Base-by-base conservation (phyloP, 1,284 basidiomycete genomes). In the Moniliophthora roreri region DNA sequence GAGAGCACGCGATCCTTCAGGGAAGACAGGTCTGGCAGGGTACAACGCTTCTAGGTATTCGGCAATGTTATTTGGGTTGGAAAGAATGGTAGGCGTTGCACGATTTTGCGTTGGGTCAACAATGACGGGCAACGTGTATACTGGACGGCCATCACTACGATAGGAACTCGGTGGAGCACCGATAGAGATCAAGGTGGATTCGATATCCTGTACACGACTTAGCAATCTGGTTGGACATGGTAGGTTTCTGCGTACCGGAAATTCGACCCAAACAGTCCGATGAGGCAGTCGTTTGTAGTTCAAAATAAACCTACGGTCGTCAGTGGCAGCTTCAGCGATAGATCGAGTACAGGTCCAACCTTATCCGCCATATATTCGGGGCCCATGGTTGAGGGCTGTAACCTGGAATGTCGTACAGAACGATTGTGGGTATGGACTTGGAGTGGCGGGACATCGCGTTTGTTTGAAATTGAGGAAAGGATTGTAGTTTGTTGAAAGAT, bases 281-380 rank as follows among this genome's bases (percentile, higher is more conserved):
- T 89, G 84, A 3, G 76, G 78, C 2, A 89, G 75, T 2, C 83
- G 77, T 62, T 89, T 89, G 63, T 79, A 89, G 62, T 89, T 89
- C 18, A 89, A 69, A 46, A 89, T 83, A 48, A 88, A 79, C 41
- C 87, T 88, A 57, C 16, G 46, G 55, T 16, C n/a, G 42, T 59
- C 18, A 56, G 47, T 44, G 21, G 40, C 42, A n/a, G 23, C 48
- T 32, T 5, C 45, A 51, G 23, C 9, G 23, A 16, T 8, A 9
- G 39, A 8, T 7, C 21, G 13, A 11, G 13, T 34, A 32, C 35
- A 18, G 15, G 34, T 6, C 42, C 10, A 26, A 63, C 66, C 73
- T 64, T 62, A 77, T 75, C 36, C 84, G 74, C 86, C 86, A 88
- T 28, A 86, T 82, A 61, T 85, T 85, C 10, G 86, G 86, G 48